Evolutionary conservation across 495 filamentous ascomycete genomes (phyloP), one percentile per base, ranked within the genome.

Genomic region (Talaromyces stipitatus): DNA sequence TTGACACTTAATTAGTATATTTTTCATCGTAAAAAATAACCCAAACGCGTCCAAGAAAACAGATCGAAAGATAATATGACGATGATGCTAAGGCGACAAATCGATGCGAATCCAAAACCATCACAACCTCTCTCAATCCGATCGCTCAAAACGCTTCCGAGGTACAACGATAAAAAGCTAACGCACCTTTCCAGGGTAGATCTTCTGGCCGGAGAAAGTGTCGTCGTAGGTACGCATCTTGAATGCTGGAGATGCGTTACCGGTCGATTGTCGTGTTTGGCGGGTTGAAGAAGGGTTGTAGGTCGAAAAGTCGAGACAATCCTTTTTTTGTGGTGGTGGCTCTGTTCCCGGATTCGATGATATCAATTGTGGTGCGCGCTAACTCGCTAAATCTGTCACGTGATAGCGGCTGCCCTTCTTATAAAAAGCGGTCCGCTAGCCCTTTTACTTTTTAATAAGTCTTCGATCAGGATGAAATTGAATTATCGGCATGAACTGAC

Each of bases 221-320:
- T 97, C 92, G 83, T 96, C 91, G 91, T 95, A 97, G 78, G 90
- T 95, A 83, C 90, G 87, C 90, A 95, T 95, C 74, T 78, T 90
- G 85, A 80, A 78, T 81, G 81, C 72, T 61, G 66, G 63, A 61
- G 73, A 78, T 78, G 75, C 73, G 73, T 70, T 68, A 70, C 72
- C 71, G 71, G 68, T 65, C 60, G 54, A 57, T 66, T 69, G 72
- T 67, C 73, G 74, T n/a, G n/a, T 75, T 76, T 68, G 73, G 74
- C 74, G 72, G 45, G 24, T 69, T 77, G 20, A 43, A 41, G 36
- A n/a, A 33, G 30, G 30, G 30, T 33, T 43, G 33, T 6, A 46
- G 68, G 45, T 24, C 45, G 24, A 48, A 66, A 45, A 75, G 68
- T 70, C 70, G 70, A 73, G 71, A 67, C 69, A 18, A 11, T 26